These are phyloP conservation scores for Collariella sp. DNA, from an alignment of 495 filamentous ascomycete species.

Conservation along the genomic window DNA sequence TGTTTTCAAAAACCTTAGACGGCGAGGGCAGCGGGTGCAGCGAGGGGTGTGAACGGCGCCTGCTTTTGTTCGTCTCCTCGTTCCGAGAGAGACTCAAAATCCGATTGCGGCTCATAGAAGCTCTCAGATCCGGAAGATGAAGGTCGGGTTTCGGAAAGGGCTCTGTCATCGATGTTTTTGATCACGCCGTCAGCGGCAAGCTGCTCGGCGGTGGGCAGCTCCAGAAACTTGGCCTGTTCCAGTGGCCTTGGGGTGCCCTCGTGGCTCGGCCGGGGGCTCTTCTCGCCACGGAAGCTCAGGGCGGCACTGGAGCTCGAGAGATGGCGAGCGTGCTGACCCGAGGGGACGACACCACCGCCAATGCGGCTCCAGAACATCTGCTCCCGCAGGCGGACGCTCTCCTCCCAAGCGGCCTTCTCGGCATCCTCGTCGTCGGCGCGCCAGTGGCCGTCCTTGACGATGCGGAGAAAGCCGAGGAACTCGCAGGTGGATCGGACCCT, in stretches of 20 bases:
- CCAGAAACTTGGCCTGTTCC: not conserved
- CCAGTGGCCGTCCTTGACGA: constrained; percentile 85
- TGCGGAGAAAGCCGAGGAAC: constrained; percentile 80
- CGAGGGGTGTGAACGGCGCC: not conserved
- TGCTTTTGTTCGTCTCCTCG: not conserved
- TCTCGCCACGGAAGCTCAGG: constrained; percentile 20
- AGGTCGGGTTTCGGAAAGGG: too few species aligned
- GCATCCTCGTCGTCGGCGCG: constrained; percentile 68
- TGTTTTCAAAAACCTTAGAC: not conserved
- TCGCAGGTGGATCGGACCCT: constrained; percentile 85
- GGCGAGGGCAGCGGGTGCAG: not conserved
- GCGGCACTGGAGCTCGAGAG: constrained; percentile 14
- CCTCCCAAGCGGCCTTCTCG: constrained; percentile 82
- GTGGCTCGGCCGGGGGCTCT: constrained; percentile 24
- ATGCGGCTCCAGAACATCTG: constrained; percentile 94
- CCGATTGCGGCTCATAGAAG: too few species aligned
- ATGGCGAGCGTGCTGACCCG: constrained; percentile 16
- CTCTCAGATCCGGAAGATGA: too few species aligned
- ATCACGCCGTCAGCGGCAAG: too few species aligned
- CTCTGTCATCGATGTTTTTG: too few species aligned
- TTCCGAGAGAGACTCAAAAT: too few species aligned
- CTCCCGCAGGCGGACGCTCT: constrained; percentile 78
- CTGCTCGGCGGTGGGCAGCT: too few species aligned
- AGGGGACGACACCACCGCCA: constrained; percentile 77
- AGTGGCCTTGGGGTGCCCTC: constrained; percentile 6